Conservation (phyloP, 192 early-diverging fungal genomes). For the Podila minutissima region DNA sequence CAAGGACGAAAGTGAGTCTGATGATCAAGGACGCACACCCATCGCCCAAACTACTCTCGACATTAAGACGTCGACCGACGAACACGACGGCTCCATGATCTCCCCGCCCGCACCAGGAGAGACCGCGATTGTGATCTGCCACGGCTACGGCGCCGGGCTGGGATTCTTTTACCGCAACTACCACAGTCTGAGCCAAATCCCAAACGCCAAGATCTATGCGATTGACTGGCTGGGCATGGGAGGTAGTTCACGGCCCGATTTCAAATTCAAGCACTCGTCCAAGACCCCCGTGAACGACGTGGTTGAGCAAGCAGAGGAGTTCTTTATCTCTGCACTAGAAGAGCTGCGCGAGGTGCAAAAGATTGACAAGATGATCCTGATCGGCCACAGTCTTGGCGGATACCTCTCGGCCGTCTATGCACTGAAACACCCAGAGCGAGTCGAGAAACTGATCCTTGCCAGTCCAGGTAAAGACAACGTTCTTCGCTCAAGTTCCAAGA, state of each 20-base stretch:
- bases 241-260: slow-evolving; percentile 81
- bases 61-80: slow-evolving; percentile 26
- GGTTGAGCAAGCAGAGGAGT: slow-evolving; percentile 73
- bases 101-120: slow-evolving; percentile 46
- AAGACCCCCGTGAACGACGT: slow-evolving; percentile 58
- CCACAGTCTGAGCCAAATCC: slow-evolving; percentile 58
- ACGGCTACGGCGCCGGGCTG: slow-evolving; percentile 85
- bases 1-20: slow-evolving; percentile 19
- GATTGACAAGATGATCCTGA: slow-evolving; percentile 86
- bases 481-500: too few species aligned
- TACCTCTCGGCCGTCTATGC: slow-evolving; percentile 90
- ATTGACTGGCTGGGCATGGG: slow-evolving; percentile 99
- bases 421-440: slow-evolving; percentile 84
- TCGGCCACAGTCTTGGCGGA: slow-evolving; percentile 89
- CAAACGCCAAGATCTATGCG: slow-evolving; percentile 69
- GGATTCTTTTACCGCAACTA: slow-evolving; percentile 79
- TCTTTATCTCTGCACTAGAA: slow-evolving; percentile 93
- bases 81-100: slow-evolving; percentile 36
- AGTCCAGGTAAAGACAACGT: slow-evolving; percentile 70
- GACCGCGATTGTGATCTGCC: slow-evolving; percentile 70
- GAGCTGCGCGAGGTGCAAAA: slow-evolving; percentile 82
- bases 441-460: slow-evolving; percentile 88
- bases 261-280: slow-evolving; percentile 53
- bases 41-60: slow-evolving; percentile 49
- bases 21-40: slow-evolving; percentile 47